A percentile compares a stretch with the other conserved stretches of the same genome.
Evolutionary conservation across 768 basidiomycete species (phyloP).

Genomic region (Lentinus brumalis): DNA sequence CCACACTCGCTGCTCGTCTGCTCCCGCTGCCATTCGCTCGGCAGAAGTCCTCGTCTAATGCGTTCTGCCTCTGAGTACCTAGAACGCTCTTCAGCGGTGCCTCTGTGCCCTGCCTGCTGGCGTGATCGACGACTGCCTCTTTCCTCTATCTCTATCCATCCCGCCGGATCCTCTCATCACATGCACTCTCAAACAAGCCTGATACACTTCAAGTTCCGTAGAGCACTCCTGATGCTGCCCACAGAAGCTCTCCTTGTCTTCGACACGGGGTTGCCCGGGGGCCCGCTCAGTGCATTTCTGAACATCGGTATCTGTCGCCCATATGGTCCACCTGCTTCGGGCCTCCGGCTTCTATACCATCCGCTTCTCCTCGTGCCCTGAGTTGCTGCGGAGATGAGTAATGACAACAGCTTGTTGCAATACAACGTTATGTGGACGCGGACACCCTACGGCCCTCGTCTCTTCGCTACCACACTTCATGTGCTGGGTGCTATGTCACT

Average conservation of each 20-base stretch:
- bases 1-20: slow-evolving; percentile 5
- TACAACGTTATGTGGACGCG: not conserved
- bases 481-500: not conserved
- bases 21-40: slow-evolving; percentile 15
- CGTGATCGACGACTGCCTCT: slow-evolving; percentile 20
- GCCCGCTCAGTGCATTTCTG: slow-evolving; percentile 12
- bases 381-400: slow-evolving; percentile 25
- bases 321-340: slow-evolving; percentile 25
- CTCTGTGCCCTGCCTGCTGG: slow-evolving; percentile 3
- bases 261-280: slow-evolving; percentile 21
- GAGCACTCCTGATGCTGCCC: slow-evolving; percentile 24
- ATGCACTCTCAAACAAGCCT: slow-evolving; percentile 22
- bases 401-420: slow-evolving; percentile 9
- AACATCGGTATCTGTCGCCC: slow-evolving; percentile 27
- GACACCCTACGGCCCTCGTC: not conserved
- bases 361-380: slow-evolving; percentile 19
- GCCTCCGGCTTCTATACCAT: slow-evolving; percentile 23
- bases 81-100: slow-evolving; percentile 10
- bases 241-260: slow-evolving; percentile 23
- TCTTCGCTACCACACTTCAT: not conserved
- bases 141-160: slow-evolving; percentile 10
- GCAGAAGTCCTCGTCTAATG: slow-evolving; percentile 19
- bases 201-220: slow-evolving; percentile 17
- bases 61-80: slow-evolving; percentile 3
- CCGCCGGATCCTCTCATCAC: slow-evolving; percentile 19